Base-by-base conservation (phyloP, 495 filamentous ascomycete species). In the Hyaloscypha bicolor region DNA sequence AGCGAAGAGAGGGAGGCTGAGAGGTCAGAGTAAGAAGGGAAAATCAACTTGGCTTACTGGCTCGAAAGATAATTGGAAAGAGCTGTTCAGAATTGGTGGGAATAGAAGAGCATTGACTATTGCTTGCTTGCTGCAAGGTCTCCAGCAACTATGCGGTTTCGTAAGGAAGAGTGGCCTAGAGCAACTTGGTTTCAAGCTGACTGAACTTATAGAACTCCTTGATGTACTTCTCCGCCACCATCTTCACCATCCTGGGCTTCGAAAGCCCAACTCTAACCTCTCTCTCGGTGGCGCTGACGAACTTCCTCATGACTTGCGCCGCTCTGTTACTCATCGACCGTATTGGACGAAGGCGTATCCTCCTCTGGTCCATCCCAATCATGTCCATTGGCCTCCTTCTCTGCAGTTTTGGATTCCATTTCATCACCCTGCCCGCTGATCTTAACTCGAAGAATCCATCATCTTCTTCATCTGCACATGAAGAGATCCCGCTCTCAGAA, bases 211-310 rank as follows among this genome's bases (percentile, higher is more conserved):
- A 90, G 86, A 97, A 96, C 78, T 90, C 90, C 56, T 83, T 97
- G 14, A 97, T 97, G 94, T 97, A 97, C 75, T 97, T 94, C 76
- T 94, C 92, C 8, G 91, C 93, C 4, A 96, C 93, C 6, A 92
- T 97, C 35, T 97, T 97, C 75, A 82, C 87, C 12, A 78, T 93
- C 33, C 80, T 96, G 25, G 90, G 90, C 3, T 97, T 97, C 76
- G 82, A 82, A 35, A 88, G 87, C 21, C 94, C 94, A 31, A 96
- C 92, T 0, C 82, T 94, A 55, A 93, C 90, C 3, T 91, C 92
- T 3, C 84, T 97, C 51, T 87, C 87, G 6, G 89, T 97, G 37
- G 94, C 94, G 2, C 73, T 86, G 69, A 94, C 93, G 21, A 97
- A 97, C 70, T 93, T 95, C 73, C 62, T 85, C 55, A 90, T 93